A percentile compares a stretch with the other conserved stretches of the same genome.
These are phyloP conservation scores for Suhomyces tanzawaensis DNA, from an alignment of 805 yeast species.

Conservation along the genomic window DNA sequence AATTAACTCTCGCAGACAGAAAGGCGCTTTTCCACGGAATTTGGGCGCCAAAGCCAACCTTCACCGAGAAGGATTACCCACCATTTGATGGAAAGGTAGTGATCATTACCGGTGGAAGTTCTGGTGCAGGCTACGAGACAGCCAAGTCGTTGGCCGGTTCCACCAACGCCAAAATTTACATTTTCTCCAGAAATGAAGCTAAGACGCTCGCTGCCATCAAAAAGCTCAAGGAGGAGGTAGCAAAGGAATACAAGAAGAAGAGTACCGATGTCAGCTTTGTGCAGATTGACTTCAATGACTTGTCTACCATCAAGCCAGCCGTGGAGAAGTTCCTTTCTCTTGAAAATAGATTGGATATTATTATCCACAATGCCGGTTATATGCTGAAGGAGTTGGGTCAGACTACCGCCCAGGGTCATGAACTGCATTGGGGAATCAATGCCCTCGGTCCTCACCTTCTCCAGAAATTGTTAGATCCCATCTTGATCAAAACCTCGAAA, in stretches of 20 bases:
- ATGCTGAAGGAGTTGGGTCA: constrained; percentile 35
- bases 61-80: constrained; percentile 32
- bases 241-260: constrained; percentile 15
- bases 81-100: constrained; percentile 36
- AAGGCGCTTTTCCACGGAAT: constrained; percentile 6
- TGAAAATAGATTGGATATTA: constrained; percentile 17
- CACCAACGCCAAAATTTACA: constrained; percentile 34
- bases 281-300: constrained; percentile 9
- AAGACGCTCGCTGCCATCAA: constrained; percentile 30
- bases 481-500: constrained; percentile 32
- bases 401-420: constrained; percentile 44
- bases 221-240: constrained; percentile 20
- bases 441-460: constrained; percentile 46
- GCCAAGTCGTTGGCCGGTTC: constrained; percentile 25
- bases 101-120: constrained; percentile 38
- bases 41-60: constrained; percentile 17
- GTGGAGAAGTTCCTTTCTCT: constrained; percentile 25
- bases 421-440: constrained; percentile 47
- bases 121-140: constrained; percentile 33
- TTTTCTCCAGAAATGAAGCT: constrained; percentile 33
- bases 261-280: constrained; percentile 6
- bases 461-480: constrained; percentile 36
- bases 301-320: constrained; percentile 13
- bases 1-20: too few species aligned
- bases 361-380: constrained; percentile 27